Evolutionary conservation across 2,329 filamentous ascomycete species (phyloP), one percentile per base, ranked within the genome.

Genomic region (Pleochaeta shiraiana): DNA sequence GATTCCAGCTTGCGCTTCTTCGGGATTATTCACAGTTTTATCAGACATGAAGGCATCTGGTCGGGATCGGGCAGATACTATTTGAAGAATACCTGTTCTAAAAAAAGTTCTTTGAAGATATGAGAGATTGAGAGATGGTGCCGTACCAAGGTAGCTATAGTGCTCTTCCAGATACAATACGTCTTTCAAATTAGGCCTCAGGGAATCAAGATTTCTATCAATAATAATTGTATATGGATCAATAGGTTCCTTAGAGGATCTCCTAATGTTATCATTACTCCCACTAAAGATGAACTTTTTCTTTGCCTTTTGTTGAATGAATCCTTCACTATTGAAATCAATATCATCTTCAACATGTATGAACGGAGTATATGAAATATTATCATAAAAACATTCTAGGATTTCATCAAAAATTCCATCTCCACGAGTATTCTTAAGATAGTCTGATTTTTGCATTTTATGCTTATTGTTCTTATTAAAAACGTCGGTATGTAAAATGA

Each of bases 401-500:
- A 97, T 88, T 68, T 97, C 92, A 68, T 95, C 88, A 63, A 88
- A 88, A n/a, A 97, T 88, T 16, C 90, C 90, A 73, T 97, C 91
- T 2, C 88, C 90, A 26, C 84, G 85, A 0, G 91, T 95, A 73
- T 97, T 97, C 75, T 95, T 96, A 69, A 97, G 80, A 74, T 98
- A 98, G 71, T 97, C 93, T 0, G 81, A 77, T 72, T 95, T 95
- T 72, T 95, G 90, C 93, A 98, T 98, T 75, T 98, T 98, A 74
- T 93, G 83, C 76, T 97, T 97, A 77, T 97, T 97, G 77, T 97
- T 98, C 76, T 95, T 95, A 79, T 98, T 98, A 82, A 97, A 97
- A n/a, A 95, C 89, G 72, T 98, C 93, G 0, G 93, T 97, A 71
- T 98, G 93, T 37, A 98, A 79, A 69, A 98, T 96, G 66, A 98